phyloP scores from a whole-genome alignment of 176 grass and related monocot genomes.

The Lolium rigidum region DNA sequence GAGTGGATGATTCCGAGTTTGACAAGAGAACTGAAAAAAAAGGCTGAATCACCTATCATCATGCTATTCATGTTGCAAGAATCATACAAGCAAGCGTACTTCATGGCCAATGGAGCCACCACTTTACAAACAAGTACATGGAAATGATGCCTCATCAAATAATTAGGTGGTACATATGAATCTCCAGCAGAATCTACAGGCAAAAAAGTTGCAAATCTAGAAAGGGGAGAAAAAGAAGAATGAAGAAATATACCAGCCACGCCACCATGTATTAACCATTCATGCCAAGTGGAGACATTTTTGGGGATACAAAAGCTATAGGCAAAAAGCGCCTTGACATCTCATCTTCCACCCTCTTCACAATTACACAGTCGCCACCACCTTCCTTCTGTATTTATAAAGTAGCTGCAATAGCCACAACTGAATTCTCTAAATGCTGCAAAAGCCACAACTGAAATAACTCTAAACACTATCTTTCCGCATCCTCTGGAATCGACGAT shows the following conservation, averaged over 20 bases:
- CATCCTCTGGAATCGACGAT: conserved; percentile 74
- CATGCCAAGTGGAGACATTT: conserved; percentile 45
- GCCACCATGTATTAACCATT: conserved; percentile 52
- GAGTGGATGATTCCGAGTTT: not conserved
- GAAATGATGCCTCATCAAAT: conserved; percentile 52
- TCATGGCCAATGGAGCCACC: conserved; percentile 54
- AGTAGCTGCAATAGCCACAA: conserved; percentile 47
- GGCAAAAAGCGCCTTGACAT: conserved; percentile 47
- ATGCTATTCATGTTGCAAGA: conserved; percentile 60
- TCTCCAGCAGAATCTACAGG: conserved; percentile 69
- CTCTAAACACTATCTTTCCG: conserved; percentile 58
- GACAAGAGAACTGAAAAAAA: not conserved
- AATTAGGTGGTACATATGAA: conserved; percentile 58
- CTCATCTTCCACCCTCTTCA: conserved; percentile 44
- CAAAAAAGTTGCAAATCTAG: conserved; percentile 50
- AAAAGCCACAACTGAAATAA: conserved; percentile 51
- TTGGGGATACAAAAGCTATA: conserved; percentile 51
- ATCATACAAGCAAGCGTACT: conserved; percentile 58
- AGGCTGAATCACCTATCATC: conserved; percentile 51
- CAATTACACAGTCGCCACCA: conserved; percentile 42
- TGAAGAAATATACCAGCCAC: conserved; percentile 75
- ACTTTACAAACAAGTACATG: conserved; percentile 57
- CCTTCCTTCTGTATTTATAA: conserved; percentile 49
- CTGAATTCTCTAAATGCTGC: conserved; percentile 52
- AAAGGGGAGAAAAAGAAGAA: conserved; percentile 57